Evolutionary conservation across 768 basidiomycete species (phyloP).

Genomic region (Strobilomyces dryophilus): DNA sequence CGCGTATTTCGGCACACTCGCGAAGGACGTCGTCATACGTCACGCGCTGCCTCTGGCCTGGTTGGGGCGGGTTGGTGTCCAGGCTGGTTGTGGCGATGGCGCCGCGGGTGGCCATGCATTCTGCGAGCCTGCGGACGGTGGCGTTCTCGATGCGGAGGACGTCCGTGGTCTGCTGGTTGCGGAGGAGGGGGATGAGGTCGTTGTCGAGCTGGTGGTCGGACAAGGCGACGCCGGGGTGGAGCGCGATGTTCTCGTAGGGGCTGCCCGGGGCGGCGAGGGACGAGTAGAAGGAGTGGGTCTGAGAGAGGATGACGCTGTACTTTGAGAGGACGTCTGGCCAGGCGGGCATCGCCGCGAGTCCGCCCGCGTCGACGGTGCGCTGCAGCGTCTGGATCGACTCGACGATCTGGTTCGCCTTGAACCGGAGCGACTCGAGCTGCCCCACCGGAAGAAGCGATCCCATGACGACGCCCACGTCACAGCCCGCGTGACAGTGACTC

Average conservation of each 20-base stretch:
- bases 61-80: constrained; percentile 34
- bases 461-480: constrained; percentile 4
- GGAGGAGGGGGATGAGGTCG: constrained; percentile 67
- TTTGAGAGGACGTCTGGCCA: constrained; percentile 88
- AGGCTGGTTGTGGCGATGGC: constrained; percentile 42
- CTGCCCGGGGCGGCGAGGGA: constrained; percentile 45
- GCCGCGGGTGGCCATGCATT: constrained; percentile 60
- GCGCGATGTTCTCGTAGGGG: constrained; percentile 59
- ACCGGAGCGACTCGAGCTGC: constrained; percentile 72
- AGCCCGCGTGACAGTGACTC: constrained; percentile 11
- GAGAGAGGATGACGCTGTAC: constrained; percentile 80
- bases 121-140: constrained; percentile 64
- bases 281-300: constrained; percentile 73
- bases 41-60: constrained; percentile 19
- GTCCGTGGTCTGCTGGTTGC: constrained; percentile 77
- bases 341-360: constrained; percentile 59
- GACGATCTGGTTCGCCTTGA: constrained; percentile 75
- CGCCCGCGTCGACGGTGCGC: constrained; percentile 55
- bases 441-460: constrained; percentile 39
- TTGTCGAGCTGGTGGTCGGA: constrained; percentile 67
- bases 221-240: constrained; percentile 59
- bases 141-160: constrained; percentile 69
- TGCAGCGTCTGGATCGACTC: constrained; percentile 69
- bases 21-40: constrained; percentile 55
- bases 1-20: constrained; percentile 63